Evolutionary conservation across 2,329 filamentous ascomycete species (phyloP), one percentile per base, ranked within the genome.

Genomic region (Cytospora piceicola): DNA sequence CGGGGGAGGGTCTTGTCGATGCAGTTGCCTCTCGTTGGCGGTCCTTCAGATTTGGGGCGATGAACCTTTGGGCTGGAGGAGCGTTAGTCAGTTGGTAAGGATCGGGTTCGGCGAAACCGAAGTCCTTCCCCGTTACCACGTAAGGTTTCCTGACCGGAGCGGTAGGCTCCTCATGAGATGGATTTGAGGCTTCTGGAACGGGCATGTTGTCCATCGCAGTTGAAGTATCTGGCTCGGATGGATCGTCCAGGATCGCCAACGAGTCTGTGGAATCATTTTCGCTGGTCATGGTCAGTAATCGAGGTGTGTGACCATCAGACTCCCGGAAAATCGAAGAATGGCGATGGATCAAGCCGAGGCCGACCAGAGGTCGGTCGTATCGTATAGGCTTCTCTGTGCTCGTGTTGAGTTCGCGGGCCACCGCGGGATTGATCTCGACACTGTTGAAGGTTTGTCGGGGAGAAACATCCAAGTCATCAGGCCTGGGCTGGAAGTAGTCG

Each of bases 231-330:
- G 20, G 52, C 8, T 57, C 51, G 30, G 63, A 27, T 34, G 56
- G 39, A 17, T 27, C 39, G 52, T 62, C 65, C 54, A 63, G 59
- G 14, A 66, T 17, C 24, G 66, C 46, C 56, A 64, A 11, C 66
- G 70, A 66, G 57, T 72, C 68, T 54, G 61, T 53, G 14, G 69
- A 66, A 12, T 68, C 56, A 61, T 70, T 71, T 61, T 71, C 68
- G 62, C 69, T 71, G 22, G 65, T 59, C 20, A 71, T 52, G 0
- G 73, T 72, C 11, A 77, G 71, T 30, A 77, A 71, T 63, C 74
- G 73, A 0, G 75, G 75, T 1, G 74, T 71, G 9, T 76, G 73
- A 30, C 71, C 73, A n/a, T 74, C 72, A 5, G 64, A 64, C 20
- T 73, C 72, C 52, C 72, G 73, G 6, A 74, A 70, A 24, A 74